phyloP scores from a whole-genome alignment of 2,329 filamentous ascomycete genomes.

The Uncinocarpus reesii region DNA sequence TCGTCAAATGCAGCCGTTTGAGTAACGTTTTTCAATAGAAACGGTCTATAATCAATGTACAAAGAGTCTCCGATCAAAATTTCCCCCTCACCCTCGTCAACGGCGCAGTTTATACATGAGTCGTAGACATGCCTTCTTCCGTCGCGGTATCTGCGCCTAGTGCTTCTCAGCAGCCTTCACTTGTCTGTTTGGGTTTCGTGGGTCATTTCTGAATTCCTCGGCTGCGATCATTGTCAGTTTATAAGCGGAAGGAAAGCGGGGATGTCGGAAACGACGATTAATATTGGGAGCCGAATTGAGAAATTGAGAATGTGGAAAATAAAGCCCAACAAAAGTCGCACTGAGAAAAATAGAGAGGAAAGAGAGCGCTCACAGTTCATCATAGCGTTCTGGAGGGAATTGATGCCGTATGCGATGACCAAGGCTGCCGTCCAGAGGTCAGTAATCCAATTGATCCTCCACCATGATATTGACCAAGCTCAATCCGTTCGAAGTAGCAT shows the following conservation, averaged over 20 bases:
- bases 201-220: conserved; percentile 95
- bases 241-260: conserved; percentile 27
- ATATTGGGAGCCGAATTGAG: not conserved
- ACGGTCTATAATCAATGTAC: conserved; percentile 19
- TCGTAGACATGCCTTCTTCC: not conserved
- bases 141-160: conserved; percentile 21
- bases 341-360: conserved; percentile 11
- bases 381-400: conserved; percentile 67
- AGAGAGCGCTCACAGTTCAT: conserved; percentile 56
- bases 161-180: conserved; percentile 26
- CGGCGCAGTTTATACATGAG: not conserved
- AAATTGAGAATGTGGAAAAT: not conserved
- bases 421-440: conserved; percentile 41
- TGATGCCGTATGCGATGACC: conserved; percentile 84
- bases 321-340: no score
- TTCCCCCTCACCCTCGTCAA: not conserved
- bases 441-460: not conserved
- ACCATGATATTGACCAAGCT: not conserved
- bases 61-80: conserved; percentile 5
- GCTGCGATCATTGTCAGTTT: conserved; percentile 62
- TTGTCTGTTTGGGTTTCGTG: conserved; percentile 55
- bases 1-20: not conserved
- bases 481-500: not conserved
- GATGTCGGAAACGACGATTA: not conserved
- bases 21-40: conserved; percentile 4